phyloP scores from a whole-genome alignment of 495 filamentous ascomycete genomes.

The Hypoxylon rickii region DNA sequence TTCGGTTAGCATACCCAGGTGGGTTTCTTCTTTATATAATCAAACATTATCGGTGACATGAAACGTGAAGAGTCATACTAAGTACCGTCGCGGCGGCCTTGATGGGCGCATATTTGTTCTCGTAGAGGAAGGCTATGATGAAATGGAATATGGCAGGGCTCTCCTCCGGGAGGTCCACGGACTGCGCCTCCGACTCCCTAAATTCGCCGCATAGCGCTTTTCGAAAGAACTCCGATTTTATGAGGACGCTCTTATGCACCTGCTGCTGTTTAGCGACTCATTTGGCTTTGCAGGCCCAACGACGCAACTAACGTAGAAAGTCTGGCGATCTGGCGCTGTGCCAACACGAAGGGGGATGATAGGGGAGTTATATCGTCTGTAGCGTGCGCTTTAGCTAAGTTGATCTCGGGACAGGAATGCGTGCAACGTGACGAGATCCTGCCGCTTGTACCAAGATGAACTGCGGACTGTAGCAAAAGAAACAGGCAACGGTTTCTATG shows the following conservation, averaged over 20 bases:
- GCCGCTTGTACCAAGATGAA: background rate
- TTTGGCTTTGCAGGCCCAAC: too few relatives aligned
- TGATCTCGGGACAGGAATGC: too few relatives aligned
- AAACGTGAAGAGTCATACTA: too few relatives aligned
- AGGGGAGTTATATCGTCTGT: slow-evolving; percentile 46
- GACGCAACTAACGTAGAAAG: slow-evolving; percentile 44
- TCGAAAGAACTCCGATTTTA: slow-evolving; percentile 51
- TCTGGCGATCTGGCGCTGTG: slow-evolving; percentile 38
- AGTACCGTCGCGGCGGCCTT: slow-evolving; percentile 44
- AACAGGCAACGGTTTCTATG: background rate
- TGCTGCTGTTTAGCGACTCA: slow-evolving; percentile 14
- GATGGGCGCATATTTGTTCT: slow-evolving; percentile 52
- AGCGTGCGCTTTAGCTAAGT: slow-evolving; percentile 17
- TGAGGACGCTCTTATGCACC: slow-evolving; percentile 49
- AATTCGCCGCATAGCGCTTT: slow-evolving; percentile 50
- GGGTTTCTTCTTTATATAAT: too few relatives aligned
- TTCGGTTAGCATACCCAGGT: background rate
- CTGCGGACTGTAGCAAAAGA: background rate
- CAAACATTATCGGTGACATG: too few relatives aligned
- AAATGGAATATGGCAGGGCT: slow-evolving; percentile 54
- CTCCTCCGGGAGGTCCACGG: slow-evolving; percentile 53
- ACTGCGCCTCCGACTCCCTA: slow-evolving; percentile 45
- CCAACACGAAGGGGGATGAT: slow-evolving; percentile 52
- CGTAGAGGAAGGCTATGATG: slow-evolving; percentile 55
- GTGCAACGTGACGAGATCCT: background rate